Base-by-base conservation (phyloP, 257 asterid species). In the Solanum lignicaule region DNA sequence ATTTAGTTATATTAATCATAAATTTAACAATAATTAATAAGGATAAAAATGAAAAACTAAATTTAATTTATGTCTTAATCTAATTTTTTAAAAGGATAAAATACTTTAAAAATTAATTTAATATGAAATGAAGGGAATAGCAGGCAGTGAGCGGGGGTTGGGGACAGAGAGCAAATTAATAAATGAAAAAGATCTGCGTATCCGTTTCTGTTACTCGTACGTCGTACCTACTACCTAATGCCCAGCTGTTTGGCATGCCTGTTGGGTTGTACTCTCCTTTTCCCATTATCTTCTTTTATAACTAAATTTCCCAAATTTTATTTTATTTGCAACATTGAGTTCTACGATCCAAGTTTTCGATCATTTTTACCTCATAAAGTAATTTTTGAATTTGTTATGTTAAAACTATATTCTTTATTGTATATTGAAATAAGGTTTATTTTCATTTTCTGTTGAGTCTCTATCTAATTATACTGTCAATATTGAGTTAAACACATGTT, bases 171-270 rank as follows among this genome's bases (percentile, higher is more conserved):
- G 43, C 29, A 27, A 68, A 55, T 39, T 25, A 84, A 25, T 88
- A 43, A 85, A 82, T 83, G 88, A 48, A 66, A 14, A 89, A 87
- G 91, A 89, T 81, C 55, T 78, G 27, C 87, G 87, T 90, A 87
- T 87, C 91, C 87, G 88, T 86, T 62, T 86, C 88, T 58, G 89
- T 48, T 87, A 33, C 87, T 89, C 86, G 92, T 87, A 89, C 94
- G 83, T 87, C 87, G 91, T 90, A 90, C 93, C 90, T 68, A 90
- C 91, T 89, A 90, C 95, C 93, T 87, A 91, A 87, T 89, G 87
- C 90, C 79, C 60, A 76, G 85, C 73, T 65, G 89, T 90, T 87
- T 72, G 86, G 86, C 87, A 86, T 87, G 89, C 87, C 87, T 69
- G 11, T 76, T 90, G 88, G 84, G 78, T 39, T 73, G 83, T 75